These are phyloP conservation scores for Comarum palustre DNA, from an alignment of 306 rosid genomes.

Conservation along the genomic window DNA sequence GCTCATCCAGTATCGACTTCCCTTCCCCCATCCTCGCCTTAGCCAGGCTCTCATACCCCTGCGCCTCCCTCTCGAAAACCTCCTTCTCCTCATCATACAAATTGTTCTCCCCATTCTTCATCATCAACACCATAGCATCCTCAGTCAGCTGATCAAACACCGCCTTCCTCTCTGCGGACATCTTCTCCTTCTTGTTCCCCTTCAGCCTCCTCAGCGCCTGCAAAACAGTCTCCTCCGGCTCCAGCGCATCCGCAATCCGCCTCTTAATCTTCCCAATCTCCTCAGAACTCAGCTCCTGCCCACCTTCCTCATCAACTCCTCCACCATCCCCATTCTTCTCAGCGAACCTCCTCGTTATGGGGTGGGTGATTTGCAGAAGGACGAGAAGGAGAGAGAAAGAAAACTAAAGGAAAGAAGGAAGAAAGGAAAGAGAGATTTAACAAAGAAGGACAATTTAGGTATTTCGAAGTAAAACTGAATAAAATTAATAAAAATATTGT, in stretches of 20 bases:
- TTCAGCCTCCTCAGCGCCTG: constrained; percentile 92
- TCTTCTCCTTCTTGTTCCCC: constrained; percentile 84
- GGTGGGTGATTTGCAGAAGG: too few relatives aligned
- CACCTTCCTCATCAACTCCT: neutral
- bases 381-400: too few relatives aligned
- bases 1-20: neutral
- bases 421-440: too few relatives aligned
- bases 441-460: too few relatives aligned
- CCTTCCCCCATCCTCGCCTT: constrained; percentile 7
- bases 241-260: constrained; percentile 70
- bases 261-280: constrained; percentile 65
- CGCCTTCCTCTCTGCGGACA: constrained; percentile 62
- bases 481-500: too few relatives aligned
- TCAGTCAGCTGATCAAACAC: constrained; percentile 89
- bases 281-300: neutral
- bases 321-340: neutral
- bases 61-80: constrained; percentile 85
- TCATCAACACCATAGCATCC: constrained; percentile 86
- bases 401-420: too few relatives aligned
- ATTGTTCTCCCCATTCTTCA: constrained; percentile 91
- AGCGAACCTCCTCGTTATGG: neutral
- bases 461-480: too few relatives aligned
- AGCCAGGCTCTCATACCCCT: constrained; percentile 16
- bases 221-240: constrained; percentile 79
- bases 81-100: constrained; percentile 83